Evolutionary conservation across 495 filamentous ascomycete genomes (phyloP).

Genomic region (Xylaria cubensis): DNA sequence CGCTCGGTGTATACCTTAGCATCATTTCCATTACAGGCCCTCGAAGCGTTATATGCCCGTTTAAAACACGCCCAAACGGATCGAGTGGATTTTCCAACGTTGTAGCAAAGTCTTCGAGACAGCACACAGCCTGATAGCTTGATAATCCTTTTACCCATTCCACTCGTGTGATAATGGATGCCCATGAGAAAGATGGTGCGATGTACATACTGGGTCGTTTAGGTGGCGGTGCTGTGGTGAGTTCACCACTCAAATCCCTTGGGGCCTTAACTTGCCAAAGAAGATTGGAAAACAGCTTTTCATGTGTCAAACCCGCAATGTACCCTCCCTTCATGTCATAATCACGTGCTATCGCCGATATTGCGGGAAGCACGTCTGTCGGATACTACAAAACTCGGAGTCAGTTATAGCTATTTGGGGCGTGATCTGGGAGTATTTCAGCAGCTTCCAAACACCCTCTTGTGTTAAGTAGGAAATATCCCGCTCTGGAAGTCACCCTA

Average conservation of each 20-base stretch:
- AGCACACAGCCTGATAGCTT: neutral
- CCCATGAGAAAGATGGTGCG: conserved; percentile 1
- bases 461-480: too few relatives aligned
- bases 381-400: neutral
- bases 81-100: neutral
- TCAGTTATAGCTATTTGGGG: too few relatives aligned
- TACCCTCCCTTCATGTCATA: neutral
- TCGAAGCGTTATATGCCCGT: neutral
- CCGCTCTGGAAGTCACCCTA: too few relatives aligned
- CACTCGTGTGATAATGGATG: neutral
- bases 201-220: neutral
- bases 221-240: neutral
- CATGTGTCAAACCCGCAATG: neutral
- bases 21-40: neutral
- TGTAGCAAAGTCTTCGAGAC: neutral
- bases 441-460: too few relatives aligned
- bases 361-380: neutral
- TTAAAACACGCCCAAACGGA: conserved; percentile 7
- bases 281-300: neutral
- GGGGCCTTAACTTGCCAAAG: neutral
- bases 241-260: neutral
- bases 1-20: neutral
- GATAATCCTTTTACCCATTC: neutral
- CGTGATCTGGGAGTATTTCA: too few relatives aligned
- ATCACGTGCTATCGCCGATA: conserved; percentile 7